These are phyloP conservation scores for Penicillium alfredii DNA, from an alignment of 495 filamentous ascomycete species.

Conservation along the genomic window DNA sequence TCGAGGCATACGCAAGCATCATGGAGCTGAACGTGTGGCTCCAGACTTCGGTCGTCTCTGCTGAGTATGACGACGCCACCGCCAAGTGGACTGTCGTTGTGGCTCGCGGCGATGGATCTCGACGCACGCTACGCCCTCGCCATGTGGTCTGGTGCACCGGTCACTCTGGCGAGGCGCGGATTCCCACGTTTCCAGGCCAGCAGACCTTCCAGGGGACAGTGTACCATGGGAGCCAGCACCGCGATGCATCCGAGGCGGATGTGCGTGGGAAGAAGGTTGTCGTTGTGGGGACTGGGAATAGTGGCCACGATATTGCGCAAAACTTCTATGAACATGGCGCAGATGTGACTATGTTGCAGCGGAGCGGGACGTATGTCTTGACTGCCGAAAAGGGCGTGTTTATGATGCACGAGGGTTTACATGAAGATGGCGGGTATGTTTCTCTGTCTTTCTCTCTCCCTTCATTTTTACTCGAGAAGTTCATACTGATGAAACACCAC, in stretches of 20 bases:
- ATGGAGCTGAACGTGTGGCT: slow-evolving; percentile 76
- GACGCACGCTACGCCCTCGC: slow-evolving; percentile 37
- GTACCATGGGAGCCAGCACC: slow-evolving; percentile 41
- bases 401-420: slow-evolving; percentile 51
- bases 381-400: slow-evolving; percentile 53
- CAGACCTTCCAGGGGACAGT: slow-evolving; percentile 42
- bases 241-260: slow-evolving; percentile 29
- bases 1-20: slow-evolving; percentile 63
- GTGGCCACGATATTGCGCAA: slow-evolving; percentile 78
- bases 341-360: slow-evolving; percentile 73
- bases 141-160: slow-evolving; percentile 48
- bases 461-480: background rate
- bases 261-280: slow-evolving; percentile 60
- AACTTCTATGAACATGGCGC: slow-evolving; percentile 72
- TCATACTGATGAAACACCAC: background rate
- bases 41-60: slow-evolving; percentile 44
- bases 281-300: slow-evolving; percentile 79
- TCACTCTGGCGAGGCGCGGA: slow-evolving; percentile 43
- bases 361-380: slow-evolving; percentile 69
- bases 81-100: slow-evolving; percentile 57
- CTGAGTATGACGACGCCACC: slow-evolving; percentile 47
- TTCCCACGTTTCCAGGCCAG: slow-evolving; percentile 42
- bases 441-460: background rate
- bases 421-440: slow-evolving; percentile 51
- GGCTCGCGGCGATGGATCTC: slow-evolving; percentile 35